Evolutionary conservation across 495 filamentous ascomycete genomes (phyloP), one percentile per base, ranked within the genome.

Genomic region (Lophiostoma macrostomum): DNA sequence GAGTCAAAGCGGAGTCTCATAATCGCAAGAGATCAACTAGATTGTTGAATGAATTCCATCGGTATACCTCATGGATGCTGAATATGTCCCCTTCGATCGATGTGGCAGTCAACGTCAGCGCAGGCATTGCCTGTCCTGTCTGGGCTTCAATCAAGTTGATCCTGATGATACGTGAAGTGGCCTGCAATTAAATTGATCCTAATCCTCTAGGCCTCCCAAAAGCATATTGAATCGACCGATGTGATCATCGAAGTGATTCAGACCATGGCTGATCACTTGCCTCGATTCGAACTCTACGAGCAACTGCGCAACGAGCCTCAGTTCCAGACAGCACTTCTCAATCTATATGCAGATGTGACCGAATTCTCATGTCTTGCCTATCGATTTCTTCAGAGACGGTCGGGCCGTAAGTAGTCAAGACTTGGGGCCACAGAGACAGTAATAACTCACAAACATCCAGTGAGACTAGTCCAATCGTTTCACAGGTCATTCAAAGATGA

Each of bases 11-110:
- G 5, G 7, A 8, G 5, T 5, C 18, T 25, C 22, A 20, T 16
- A 42, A 25, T 11, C 39, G 39, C 18, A 42, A 42, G 39, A 6
- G 7, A 6, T 42, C 39, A 18, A 25, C 39, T 8, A 20, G 22
- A 25, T 7, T 25, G 14, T 16, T 42, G 8, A 23, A 42, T 25
- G 5, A 10, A 4, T 42, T 42, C 22, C 39, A 25, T 8, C 16
- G 22, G 5, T 22, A 10, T 18, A 42, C 39, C 11, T 16, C 14
- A 5, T 42, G 39, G 39, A 42, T 42, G 39, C 39, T 42, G 7
- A 42, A 42, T 16, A 42, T 42, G 11, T 20, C 39, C 16, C 39
- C 7, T 12, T 42, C 39, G 10, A 42, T 42, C 7, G 39, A 42
- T 42, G 39, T 42, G 12, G 39, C 39, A 5, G 39, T 42, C 39